These are phyloP conservation scores for Monoraphidium neglectum DNA, from an alignment of 139 green algal species.

Conservation along the genomic window DNA sequence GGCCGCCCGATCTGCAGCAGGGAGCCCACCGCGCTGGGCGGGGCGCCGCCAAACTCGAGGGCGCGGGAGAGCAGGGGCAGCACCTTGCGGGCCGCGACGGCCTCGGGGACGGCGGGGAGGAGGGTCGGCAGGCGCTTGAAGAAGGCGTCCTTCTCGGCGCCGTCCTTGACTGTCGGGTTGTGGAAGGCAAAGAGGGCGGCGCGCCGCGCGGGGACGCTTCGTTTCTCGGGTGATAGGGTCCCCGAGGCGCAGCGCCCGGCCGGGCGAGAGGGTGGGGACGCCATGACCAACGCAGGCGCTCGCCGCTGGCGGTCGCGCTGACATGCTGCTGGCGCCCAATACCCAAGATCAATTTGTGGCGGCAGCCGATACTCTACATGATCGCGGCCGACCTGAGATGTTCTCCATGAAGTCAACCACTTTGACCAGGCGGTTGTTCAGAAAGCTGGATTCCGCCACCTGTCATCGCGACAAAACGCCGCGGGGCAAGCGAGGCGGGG, in stretches of 20 bases:
- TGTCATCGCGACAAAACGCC: conserved; percentile 21
- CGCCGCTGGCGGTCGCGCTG: too few species aligned
- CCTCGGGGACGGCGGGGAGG: conserved; percentile 62
- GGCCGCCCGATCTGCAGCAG: conserved; percentile 79
- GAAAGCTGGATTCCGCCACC: conserved; percentile 77
- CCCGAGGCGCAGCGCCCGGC: too few species aligned
- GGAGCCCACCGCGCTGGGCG: conserved; percentile 72
- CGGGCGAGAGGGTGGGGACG: too few species aligned
- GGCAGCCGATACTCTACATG: background rate
- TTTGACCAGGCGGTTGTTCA: conserved; percentile 92
- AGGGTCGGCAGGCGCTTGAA: conserved; percentile 66
- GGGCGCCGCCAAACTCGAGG: conserved; percentile 92
- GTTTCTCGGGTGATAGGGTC: too few species aligned
- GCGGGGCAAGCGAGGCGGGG: background rate
- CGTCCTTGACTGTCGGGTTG: conserved; percentile 83
- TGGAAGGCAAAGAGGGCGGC: too few species aligned
- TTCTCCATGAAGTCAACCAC: conserved; percentile 93
- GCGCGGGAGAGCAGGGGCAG: conserved; percentile 85
- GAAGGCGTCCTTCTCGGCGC: conserved; percentile 79
- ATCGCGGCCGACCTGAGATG: conserved; percentile 45
- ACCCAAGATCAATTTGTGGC: too few species aligned
- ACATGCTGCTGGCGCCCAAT: too few species aligned
- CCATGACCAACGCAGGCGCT: too few species aligned
- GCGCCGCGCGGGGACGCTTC: too few species aligned
- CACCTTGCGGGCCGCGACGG: conserved; percentile 86